These are phyloP conservation scores for Stropharia rugosoannulata DNA, from an alignment of 768 basidiomycete species.

Conservation along the genomic window DNA sequence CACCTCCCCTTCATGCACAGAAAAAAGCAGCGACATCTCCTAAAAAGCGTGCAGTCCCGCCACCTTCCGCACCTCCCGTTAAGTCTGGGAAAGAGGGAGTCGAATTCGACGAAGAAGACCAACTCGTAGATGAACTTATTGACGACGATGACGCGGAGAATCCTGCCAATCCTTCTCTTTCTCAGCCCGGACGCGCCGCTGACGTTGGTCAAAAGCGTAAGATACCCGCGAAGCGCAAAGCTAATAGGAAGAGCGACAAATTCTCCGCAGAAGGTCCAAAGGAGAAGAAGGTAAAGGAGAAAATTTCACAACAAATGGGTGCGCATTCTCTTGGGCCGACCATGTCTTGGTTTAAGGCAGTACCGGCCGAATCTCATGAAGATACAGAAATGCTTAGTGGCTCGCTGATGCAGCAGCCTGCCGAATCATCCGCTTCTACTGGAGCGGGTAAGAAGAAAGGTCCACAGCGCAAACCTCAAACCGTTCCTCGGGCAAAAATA, in stretches of 20 bases:
- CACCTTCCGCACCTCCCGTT: slow-evolving; percentile 6
- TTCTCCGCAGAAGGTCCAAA: slow-evolving; percentile 39
- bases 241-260: slow-evolving; percentile 50
- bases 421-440: slow-evolving; percentile 33
- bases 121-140: slow-evolving; percentile 76
- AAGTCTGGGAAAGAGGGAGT: slow-evolving; percentile 38
- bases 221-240: slow-evolving; percentile 46
- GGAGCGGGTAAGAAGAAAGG: slow-evolving; percentile 45
- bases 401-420: slow-evolving; percentile 21
- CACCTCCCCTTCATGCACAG: slow-evolving; percentile 44
- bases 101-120: slow-evolving; percentile 74
- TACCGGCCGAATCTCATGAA: slow-evolving; percentile 36
- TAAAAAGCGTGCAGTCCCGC: slow-evolving; percentile 19
- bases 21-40: slow-evolving; percentile 17
- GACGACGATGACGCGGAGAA: slow-evolving; percentile 44
- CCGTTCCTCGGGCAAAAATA: slow-evolving; percentile 33
- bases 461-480: slow-evolving; percentile 42
- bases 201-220: slow-evolving; percentile 49
- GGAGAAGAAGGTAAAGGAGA: slow-evolving; percentile 49
- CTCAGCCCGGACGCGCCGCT: slow-evolving; percentile 23
- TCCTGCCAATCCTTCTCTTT: slow-evolving; percentile 29
- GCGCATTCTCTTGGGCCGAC: slow-evolving; percentile 36
- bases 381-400: slow-evolving; percentile 27
- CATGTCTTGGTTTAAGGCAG: slow-evolving; percentile 41
- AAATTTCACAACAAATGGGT: slow-evolving; percentile 32